Conservation (phyloP, 2,329 filamentous ascomycete species). For the Albifimbria verrucaria region DNA sequence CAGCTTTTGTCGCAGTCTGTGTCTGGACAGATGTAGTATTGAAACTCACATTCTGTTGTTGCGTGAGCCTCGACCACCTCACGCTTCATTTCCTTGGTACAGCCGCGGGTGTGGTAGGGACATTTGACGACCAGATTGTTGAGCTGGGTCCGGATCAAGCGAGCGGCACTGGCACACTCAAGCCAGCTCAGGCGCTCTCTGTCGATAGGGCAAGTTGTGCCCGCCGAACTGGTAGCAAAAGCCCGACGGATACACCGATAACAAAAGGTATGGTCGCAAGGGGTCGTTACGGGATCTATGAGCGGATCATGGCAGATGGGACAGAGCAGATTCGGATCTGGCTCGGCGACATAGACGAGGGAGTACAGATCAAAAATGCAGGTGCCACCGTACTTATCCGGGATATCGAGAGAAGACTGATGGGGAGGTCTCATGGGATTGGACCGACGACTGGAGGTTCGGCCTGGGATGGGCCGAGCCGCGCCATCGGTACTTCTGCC, state of each 20-base stretch:
- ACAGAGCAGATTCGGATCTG: constrained; percentile 47
- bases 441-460: constrained; percentile 22
- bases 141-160: constrained; percentile 57
- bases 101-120: constrained; percentile 50
- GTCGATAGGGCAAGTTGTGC: constrained; percentile 54
- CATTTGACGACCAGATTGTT: constrained; percentile 58
- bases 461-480: no score
- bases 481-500: no score
- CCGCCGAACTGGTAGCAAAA: constrained; percentile 36
- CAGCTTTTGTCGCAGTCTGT: constrained; percentile 48
- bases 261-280: constrained; percentile 65
- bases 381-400: constrained; percentile 32
- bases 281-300: constrained; percentile 57
- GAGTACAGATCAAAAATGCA: constrained; percentile 42
- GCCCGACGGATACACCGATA: constrained; percentile 49
- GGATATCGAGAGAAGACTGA: constrained; percentile 35
- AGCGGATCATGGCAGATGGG: constrained; percentile 60
- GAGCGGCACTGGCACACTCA: constrained; percentile 38
- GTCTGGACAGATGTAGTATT: constrained; percentile 54
- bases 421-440: constrained; percentile 33
- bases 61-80: constrained; percentile 56
- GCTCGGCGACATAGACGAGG: constrained; percentile 39
- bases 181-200: constrained; percentile 40
- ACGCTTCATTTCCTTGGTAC: constrained; percentile 46
- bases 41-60: constrained; percentile 53